Evolutionary conservation across 2,329 filamentous ascomycete species (phyloP), one percentile per base, ranked within the genome.

Genomic region (Hymenoscyphus repandus): DNA sequence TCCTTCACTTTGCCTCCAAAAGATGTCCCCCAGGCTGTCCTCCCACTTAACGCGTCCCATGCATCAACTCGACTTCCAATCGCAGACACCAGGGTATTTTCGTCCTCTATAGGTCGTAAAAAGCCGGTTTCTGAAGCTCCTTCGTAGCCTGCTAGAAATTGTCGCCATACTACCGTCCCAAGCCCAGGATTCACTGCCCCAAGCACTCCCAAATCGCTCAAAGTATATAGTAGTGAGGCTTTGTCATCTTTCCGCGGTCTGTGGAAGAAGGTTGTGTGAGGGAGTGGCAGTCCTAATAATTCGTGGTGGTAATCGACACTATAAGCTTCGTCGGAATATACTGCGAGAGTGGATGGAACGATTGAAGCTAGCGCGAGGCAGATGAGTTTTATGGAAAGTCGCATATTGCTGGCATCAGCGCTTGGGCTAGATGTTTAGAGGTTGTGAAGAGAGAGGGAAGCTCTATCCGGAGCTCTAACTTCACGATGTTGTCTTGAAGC

Each of bases 261-360:
- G 72, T 96, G 90, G 80, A 97, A 97, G 78, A 97, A 95, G 61
- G 92, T 96, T 54, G 89, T 88, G 56, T 88, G 82, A 67, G 81
- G 75, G 67, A 86, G 86, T 49, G 93, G 90, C 34, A 88, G 72
- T 64, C 93, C 93, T 64, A 99, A 75, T 44, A 97, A 83, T 58
- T 88, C 82, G 73, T 95, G 84, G 72, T 97, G 92, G 73, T 90
- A 97, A 72, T 99, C 93, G 68, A 95, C 81, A 62, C 89, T 80
- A 73, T 85, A 91, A 60, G 95, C 90, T 70, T 99, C 92, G 66
- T 99, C 93, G 60, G 80, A 77, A 73, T 90, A 96, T 53, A 97
- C 82, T 58, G 90, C 88, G 38, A 57, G 42, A 7, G 58, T 46
- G 5, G 50, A 49, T n/a, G 64, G 62, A 18, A 66, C 54, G 27